Percentiles rank a stretch among this genome's conserved stretches.
Conservation (phyloP, 73 alveolate species). For the Stentor coeruleus region DNA sequence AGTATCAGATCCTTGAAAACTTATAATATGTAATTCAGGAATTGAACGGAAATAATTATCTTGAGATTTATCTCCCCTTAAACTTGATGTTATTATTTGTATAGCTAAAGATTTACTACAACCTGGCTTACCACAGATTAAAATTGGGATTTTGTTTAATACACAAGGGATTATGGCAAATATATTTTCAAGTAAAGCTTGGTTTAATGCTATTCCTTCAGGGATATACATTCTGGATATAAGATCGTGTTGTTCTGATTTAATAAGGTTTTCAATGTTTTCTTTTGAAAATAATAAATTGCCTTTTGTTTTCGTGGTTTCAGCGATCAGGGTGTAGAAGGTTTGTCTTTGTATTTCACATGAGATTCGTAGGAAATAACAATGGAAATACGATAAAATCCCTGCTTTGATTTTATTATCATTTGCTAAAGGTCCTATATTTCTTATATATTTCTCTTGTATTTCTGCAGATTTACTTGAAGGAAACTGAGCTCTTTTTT, state of each 20-base stretch:
- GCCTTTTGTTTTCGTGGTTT: neutral
- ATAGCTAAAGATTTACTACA: conserved; percentile 60
- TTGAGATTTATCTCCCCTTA: conserved; percentile 10
- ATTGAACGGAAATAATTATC: neutral
- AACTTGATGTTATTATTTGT: conserved; percentile 31
- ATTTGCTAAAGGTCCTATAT: neutral
- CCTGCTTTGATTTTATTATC: conserved; percentile 31
- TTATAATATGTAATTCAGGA: conserved; percentile 17
- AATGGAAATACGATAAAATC: conserved; percentile 41
- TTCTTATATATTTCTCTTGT: neutral
- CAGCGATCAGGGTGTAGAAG: conserved; percentile 23
- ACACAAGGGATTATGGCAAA: conserved; percentile 50
- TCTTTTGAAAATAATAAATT: conserved; percentile 31
- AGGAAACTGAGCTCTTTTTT: neutral
- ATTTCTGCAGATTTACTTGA: neutral
- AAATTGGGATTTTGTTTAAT: conserved; percentile 49
- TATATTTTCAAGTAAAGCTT: conserved; percentile 52
- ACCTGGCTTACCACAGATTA: conserved; percentile 73
- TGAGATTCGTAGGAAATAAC: conserved; percentile 50
- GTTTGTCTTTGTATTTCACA: conserved; percentile 32
- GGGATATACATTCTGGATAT: conserved; percentile 21
- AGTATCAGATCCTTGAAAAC: conserved; percentile 28
- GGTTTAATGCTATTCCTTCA: conserved; percentile 32
- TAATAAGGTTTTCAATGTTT: conserved; percentile 23
- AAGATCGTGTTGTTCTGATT: conserved; percentile 20